These are phyloP conservation scores for Naganishia vishniacii DNA, from an alignment of 768 basidiomycete species.

Conservation along the genomic window DNA sequence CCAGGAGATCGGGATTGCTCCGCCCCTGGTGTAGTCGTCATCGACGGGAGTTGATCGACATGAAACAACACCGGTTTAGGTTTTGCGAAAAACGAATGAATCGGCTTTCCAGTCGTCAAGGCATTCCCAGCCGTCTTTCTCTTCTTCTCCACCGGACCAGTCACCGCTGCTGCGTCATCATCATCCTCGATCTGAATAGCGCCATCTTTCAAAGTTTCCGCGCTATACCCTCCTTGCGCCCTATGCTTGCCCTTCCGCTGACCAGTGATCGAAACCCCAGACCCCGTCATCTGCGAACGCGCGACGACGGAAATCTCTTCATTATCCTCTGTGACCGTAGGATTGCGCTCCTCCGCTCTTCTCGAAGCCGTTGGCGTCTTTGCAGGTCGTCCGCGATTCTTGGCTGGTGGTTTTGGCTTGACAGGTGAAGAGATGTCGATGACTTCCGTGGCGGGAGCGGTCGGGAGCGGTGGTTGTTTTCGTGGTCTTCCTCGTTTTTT, in stretches of 20 bases:
- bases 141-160: background rate
- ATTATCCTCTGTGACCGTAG: constrained; percentile 1
- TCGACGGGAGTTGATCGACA: background rate
- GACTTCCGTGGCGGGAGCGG: background rate
- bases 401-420: constrained; percentile 4
- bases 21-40: background rate
- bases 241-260: background rate
- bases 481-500: constrained; percentile 13
- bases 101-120: constrained; percentile 2
- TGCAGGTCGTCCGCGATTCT: background rate
- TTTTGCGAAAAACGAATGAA: constrained; percentile 5
- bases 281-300: constrained; percentile 8
- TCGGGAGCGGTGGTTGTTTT: background rate
- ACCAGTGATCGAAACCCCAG: background rate
- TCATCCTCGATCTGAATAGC: constrained; percentile 1
- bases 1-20: too few relatives aligned
- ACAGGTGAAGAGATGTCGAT: constrained; percentile 13
- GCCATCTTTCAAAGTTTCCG: background rate
- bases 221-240: background rate
- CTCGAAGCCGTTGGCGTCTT: background rate
- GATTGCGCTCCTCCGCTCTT: background rate
- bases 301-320: constrained; percentile 7
- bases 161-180: background rate
- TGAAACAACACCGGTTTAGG: background rate
- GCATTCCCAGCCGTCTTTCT: background rate